Evolutionary conservation across 805 yeast species (phyloP).

Genomic region (Kluyveromyces wickerhamii): DNA sequence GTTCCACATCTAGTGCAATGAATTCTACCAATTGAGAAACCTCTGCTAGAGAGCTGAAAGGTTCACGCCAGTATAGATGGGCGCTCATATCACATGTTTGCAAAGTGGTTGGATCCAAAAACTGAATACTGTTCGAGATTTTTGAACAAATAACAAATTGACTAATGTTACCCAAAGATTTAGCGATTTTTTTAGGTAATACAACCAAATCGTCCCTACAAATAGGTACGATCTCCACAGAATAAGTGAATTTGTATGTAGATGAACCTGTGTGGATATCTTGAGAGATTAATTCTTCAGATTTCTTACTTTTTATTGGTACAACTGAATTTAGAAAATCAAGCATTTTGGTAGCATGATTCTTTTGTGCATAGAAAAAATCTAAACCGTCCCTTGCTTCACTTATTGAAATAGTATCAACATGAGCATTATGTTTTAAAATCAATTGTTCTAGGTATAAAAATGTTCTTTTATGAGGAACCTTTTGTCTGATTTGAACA

Average conservation of each 20-base stretch:
- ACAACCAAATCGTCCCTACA: constrained; percentile 96
- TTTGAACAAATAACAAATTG: constrained; percentile 80
- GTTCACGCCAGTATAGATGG: constrained; percentile 68
- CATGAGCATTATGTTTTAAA: constrained; percentile 85
- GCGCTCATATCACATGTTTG: constrained; percentile 71
- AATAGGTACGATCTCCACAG: constrained; percentile 91
- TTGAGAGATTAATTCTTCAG: constrained; percentile 84
- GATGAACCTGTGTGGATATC: constrained; percentile 90
- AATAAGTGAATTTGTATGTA: constrained; percentile 81
- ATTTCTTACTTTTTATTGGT: constrained; percentile 74
- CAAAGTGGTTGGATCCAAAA: constrained; percentile 76
- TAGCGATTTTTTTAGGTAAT: constrained; percentile 80
- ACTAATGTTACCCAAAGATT: constrained; percentile 72
- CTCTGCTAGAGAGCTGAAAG: constrained; percentile 72
- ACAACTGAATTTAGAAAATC: constrained; percentile 81
- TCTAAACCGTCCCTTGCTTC: constrained; percentile 93
- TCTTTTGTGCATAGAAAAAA: constrained; percentile 80
- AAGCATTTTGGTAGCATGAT: constrained; percentile 89
- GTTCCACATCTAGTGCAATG: constrained; percentile 88
- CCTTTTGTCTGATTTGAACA: constrained; percentile 96
- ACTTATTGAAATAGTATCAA: constrained; percentile 86
- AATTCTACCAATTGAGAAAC: constrained; percentile 75
- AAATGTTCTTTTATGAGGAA: constrained; percentile 92
- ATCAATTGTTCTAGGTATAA: constrained; percentile 92
- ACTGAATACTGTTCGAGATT: constrained; percentile 74